A percentile compares a stretch with the other conserved stretches of the same genome.
These are phyloP conservation scores for Neckera pumila DNA, from an alignment of 225 moss, liverwort and hornwort genomes.

Conservation along the genomic window DNA sequence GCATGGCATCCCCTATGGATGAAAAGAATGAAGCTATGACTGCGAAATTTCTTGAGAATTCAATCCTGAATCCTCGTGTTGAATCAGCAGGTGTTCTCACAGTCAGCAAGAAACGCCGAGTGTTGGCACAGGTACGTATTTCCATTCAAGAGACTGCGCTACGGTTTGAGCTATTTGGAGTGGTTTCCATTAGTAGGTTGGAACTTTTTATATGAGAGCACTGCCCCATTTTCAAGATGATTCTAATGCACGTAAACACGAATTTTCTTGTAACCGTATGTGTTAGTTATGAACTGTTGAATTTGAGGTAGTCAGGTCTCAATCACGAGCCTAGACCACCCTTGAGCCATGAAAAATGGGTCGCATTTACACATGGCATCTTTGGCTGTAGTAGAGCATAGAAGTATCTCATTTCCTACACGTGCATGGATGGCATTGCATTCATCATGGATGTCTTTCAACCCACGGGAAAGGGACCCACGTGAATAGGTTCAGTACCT, in stretches of 20 bases:
- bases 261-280: neutral
- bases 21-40: neutral
- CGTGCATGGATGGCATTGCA: neutral
- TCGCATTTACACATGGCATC: neutral
- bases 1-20: neutral
- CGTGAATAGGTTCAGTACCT: neutral
- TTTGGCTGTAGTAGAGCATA: too few species aligned
- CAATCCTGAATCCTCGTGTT: constrained; percentile 2
- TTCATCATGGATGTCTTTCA: neutral
- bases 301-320: neutral
- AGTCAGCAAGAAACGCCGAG: constrained; percentile 66
- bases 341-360: too few species aligned
- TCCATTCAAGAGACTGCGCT: neutral
- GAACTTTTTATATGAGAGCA: neutral
- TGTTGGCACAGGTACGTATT: constrained; percentile 51
- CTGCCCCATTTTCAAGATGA: neutral
- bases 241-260: neutral
- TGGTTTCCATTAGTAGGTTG: neutral
- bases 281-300: neutral
- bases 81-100: constrained; percentile 9
- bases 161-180: neutral
- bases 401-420: neutral
- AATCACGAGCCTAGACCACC: neutral
- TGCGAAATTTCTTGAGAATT: constrained; percentile 22
- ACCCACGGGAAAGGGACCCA: neutral